These are phyloP conservation scores for Penicillium sp. DNA, from an alignment of 2,329 filamentous ascomycete genomes.

Conservation along the genomic window DNA sequence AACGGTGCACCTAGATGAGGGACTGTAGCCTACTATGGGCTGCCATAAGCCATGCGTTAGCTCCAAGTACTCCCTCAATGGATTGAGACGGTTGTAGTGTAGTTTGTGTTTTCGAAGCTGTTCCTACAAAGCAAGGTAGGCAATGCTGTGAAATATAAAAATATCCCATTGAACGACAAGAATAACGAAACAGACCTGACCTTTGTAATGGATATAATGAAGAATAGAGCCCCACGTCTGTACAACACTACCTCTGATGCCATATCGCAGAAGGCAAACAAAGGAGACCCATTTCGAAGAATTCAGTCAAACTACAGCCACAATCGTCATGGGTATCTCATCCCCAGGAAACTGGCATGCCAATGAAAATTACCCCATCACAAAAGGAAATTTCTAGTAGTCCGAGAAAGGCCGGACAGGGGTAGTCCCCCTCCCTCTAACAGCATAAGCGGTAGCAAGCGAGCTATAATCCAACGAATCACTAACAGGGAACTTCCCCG, in stretches of 20 bases:
- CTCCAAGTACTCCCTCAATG: too few species aligned
- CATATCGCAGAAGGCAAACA: background rate
- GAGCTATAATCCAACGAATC: constrained; percentile 27
- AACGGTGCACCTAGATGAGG: too few species aligned
- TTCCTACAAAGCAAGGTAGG: background rate
- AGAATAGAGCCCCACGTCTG: background rate
- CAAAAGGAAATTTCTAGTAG: constrained; percentile 8
- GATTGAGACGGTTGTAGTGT: too few species aligned
- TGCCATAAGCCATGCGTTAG: too few species aligned
- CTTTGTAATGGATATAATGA: background rate
- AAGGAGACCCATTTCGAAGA: background rate
- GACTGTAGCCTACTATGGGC: too few species aligned
- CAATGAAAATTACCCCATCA: too few species aligned
- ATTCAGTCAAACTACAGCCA: background rate
- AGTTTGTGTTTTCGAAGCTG: too few species aligned
- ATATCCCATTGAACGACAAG: background rate
- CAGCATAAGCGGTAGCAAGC: constrained; percentile 25
- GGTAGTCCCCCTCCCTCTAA: constrained; percentile 26
- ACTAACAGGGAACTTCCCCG: constrained; percentile 34
- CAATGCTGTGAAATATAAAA: background rate
- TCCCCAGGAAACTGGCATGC: background rate
- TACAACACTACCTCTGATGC: background rate
- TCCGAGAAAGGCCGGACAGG: constrained; percentile 34
- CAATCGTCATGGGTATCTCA: background rate
- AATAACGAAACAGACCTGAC: background rate